Base-by-base conservation (phyloP, 306 rosid species). In the Cyclanthera cordifolia region DNA sequence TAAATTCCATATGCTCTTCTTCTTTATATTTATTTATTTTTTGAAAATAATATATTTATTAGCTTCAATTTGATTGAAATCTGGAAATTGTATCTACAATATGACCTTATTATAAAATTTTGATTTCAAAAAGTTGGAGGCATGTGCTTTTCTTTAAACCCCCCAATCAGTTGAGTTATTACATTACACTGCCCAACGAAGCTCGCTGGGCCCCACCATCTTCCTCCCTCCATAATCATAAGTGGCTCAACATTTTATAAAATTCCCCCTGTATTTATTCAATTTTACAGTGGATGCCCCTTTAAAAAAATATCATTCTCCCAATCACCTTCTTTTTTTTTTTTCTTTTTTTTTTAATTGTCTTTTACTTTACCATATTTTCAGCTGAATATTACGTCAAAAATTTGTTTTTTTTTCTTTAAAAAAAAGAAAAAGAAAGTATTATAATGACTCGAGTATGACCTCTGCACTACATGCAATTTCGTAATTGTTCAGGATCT, bases 391-490 rank as follows among this genome's bases (percentile, higher is more conserved):
- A 59, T 59, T 59, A 59, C 67, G 67, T 32, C 67, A 59, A 16
- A n/a, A n/a, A n/a, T n/a, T n/a, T n/a, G n/a, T 0, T 6, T 59
- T 58, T 28, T 30, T 30, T 16, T 0, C 21, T 53, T 53, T 20
- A 30, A 34, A 8, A 47, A 23, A 19, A 60, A 34, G 67, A n/a
- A n/a, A n/a, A n/a, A n/a, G n/a, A n/a, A n/a, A n/a, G n/a, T n/a
- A n/a, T n/a, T 59, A 34, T 4, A 34, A 60, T 60, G 67, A 60
- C 67, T n/a, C n/a, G n/a, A n/a, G n/a, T n/a, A n/a, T n/a, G n/a
- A n/a, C n/a, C n/a, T n/a, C n/a, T 59, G 64, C 64, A 57, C 7
- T 57, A 25, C 43, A 30, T 58, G 67, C 67, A 60, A 60, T 60
- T 34, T 32, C 34, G 19, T 59, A 34, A 59, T 59, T 1, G 8